phyloP scores from a whole-genome alignment of 1,139 yeast species.

The Blastobotrys persicus region DNA sequence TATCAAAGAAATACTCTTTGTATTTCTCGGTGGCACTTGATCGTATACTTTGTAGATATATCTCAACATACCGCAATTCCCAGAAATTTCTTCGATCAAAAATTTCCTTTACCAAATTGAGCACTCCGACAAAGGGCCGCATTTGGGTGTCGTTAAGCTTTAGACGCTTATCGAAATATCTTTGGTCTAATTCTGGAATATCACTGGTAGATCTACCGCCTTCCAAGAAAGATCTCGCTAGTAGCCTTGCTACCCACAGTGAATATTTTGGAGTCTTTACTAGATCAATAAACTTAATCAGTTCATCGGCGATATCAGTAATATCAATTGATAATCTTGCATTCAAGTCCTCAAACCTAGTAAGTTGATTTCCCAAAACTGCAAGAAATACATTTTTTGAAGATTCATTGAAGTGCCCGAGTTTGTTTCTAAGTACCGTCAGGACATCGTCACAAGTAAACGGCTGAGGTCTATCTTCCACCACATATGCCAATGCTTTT shows the following conservation, averaged over 20 bases:
- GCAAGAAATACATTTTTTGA: slow-evolving; percentile 3
- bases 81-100: slow-evolving; percentile 7
- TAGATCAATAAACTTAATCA: not conserved
- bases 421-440: not conserved
- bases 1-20: not conserved
- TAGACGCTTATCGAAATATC: slow-evolving; percentile 1
- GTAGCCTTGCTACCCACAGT: slow-evolving; percentile 12
- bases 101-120: not conserved
- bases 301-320: not conserved
- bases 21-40: slow-evolving; percentile 1
- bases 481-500: slow-evolving; percentile 4
- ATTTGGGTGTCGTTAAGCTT: not conserved
- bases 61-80: slow-evolving; percentile 13
- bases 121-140: slow-evolving; percentile 13
- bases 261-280: not conserved
- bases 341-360: not conserved
- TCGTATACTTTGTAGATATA: not conserved
- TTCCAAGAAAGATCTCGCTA: slow-evolving; percentile 3
- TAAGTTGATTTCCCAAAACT: slow-evolving; percentile 8
- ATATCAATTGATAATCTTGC: not conserved
- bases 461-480: not conserved
- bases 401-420: not conserved
- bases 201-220: not conserved
- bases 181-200: slow-evolving; percentile 4
- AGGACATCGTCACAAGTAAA: slow-evolving; percentile 9